Evolutionary conservation across 768 basidiomycete genomes (phyloP), one percentile per base, ranked within the genome.

Genomic region (Macrocybe gigantea): DNA sequence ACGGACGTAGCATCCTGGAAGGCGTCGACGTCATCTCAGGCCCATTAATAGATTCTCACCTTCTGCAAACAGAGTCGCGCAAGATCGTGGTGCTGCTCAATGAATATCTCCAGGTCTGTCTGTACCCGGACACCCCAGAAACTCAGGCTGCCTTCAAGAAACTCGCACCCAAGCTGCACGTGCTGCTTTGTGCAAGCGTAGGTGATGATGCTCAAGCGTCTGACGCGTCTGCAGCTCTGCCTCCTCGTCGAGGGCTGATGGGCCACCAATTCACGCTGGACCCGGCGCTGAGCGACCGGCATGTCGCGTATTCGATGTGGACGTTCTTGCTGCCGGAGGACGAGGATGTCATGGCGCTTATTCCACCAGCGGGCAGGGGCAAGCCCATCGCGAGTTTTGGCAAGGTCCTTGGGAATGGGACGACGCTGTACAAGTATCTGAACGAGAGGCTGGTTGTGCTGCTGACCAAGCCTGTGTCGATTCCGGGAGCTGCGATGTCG

Each of bases 381-480:
- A 22, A 22, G 22, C 77, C 80, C 0, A 69, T 91, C 33, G 92
- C 93, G 0, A 87, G 83, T 1, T 65, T 85, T 31, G 95, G 94
- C 4, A 83, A 83, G 56, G 92, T 95, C 4, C 70, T 91, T 3
- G 93, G 89, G 2, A 86, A 94, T 63, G 80, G 93, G 45, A 83
- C 81, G 34, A 93, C 93, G 32, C 63, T 97, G 49, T 95, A 96
- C 74, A 97, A 97, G 67, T 95, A 96, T 59, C 75, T 97, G 51
- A 95, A 95, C 61, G 86, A 85, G 7, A 82, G 90, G 55, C 56
- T 93, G 33, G 72, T 85, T 42, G 78, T 80, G 6, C 70, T 91
- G 34, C 66, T 85, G 31, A 90, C 90, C 5, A 64, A 71, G 1
- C 52, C 64, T 5, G 42, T 33, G 12, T 31, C 12, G 22, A 51